Base-by-base conservation (phyloP, 345 rosid species). In the Brassica carinata region DNA sequence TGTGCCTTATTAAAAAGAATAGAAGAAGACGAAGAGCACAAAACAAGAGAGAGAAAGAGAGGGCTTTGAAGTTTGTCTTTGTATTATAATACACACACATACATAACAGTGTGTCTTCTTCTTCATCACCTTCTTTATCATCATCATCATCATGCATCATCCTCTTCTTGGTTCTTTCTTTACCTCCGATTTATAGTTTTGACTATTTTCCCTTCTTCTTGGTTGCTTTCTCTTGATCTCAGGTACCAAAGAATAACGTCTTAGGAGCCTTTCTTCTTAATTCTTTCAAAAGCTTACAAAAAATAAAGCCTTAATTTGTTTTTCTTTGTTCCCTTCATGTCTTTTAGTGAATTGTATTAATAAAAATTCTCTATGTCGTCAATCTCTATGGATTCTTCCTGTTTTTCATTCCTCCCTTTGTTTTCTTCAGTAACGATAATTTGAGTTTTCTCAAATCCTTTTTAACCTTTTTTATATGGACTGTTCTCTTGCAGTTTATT, bases 211-310 rank as follows among this genome's bases (percentile, higher is more conserved):
- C 5, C 9, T 59, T 14, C 69, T 72, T 65, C 15, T 86, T 82
- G 88, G 84, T 84, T 80, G 75, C 82, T 87, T 82, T 90, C 91
- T 85, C 84, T 86, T 87, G 51, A 76, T 81, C 81, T 65, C 83
- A 81, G 76, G 76, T 70, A 81, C 36, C 65, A 11, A 62, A 5
- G 2, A 23, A 55, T 23, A 58, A 10, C 14, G 31, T 48, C 64
- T 74, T 69, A 33, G 27, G 64, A 45, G 23, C 9, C 30, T 40
- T 64, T 71, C 58, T 67, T 81, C 73, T 66, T 75, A 53, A 62
- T 80, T 70, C 29, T 69, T 75, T 74, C 66, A 68, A 62, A 75
- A 69, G 69, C 67, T 71, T 81, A 76, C 81, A 77, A 45, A 74
- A 66, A 80, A 69, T 18, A 62, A 79, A 75, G 64, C 73, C 83